Evolutionary conservation across 2,329 filamentous ascomycete species (phyloP).

Genomic region (Teratosphaeria pseudoeucalypti): DNA sequence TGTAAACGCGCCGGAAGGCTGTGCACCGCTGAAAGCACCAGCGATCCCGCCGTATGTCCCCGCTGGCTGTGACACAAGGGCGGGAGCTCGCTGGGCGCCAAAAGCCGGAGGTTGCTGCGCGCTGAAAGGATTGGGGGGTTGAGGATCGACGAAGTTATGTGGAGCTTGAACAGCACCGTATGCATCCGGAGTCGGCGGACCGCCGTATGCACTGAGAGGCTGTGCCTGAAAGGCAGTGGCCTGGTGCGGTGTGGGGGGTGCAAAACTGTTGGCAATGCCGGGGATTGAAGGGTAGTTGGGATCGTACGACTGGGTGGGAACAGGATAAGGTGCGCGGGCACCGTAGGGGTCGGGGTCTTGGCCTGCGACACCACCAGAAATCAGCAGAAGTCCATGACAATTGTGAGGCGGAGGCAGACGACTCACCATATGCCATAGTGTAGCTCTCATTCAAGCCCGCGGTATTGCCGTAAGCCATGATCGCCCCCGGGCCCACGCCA

Average conservation of each 20-base stretch:
- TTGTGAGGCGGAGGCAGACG: neutral
- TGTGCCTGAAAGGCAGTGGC: neutral
- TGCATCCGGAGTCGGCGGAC: neutral
- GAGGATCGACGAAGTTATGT: neutral
- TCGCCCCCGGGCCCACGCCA: constrained; percentile 28
- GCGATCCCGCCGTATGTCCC: neutral
- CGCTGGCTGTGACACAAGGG: neutral
- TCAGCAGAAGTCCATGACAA: neutral
- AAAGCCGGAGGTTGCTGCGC: neutral
- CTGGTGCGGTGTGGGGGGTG: neutral
- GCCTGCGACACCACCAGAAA: constrained; percentile 7
- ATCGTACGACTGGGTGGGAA: constrained; percentile 23
- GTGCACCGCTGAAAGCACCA: neutral
- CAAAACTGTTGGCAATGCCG: constrained; percentile 23
- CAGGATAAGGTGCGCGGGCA: constrained; percentile 23
- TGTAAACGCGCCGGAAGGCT: neutral
- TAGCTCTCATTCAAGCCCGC: constrained; percentile 17
- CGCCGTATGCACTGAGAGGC: neutral
- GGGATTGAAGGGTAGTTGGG: constrained; percentile 25
- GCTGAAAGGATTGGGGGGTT: neutral
- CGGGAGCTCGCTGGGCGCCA: neutral
- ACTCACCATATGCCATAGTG: constrained; percentile 20
- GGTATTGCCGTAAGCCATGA: constrained; percentile 11
- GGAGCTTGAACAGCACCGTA: neutral
- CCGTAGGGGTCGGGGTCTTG: constrained; percentile 24